Percentiles rank a stretch among this genome's conserved stretches.
phyloP scores from a whole-genome alignment of 306 rosid genomes.

The Arachis hypogaea region DNA sequence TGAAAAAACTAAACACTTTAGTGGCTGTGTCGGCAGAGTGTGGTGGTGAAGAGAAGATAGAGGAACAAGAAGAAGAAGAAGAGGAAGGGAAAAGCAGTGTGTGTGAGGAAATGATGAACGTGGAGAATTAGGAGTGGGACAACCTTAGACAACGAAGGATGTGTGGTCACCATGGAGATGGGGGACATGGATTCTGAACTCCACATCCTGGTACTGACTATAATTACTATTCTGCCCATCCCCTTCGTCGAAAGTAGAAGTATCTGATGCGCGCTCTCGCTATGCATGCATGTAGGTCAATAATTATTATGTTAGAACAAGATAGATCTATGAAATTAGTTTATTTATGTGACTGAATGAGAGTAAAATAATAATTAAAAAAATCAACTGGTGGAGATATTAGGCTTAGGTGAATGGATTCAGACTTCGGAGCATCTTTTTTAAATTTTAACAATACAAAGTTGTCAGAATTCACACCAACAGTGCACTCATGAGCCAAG shows the following conservation, averaged over 20 bases:
- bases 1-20: constrained; percentile 22
- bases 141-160: constrained; percentile 41
- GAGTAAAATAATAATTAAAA: no score
- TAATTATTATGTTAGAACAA: constrained; percentile 13
- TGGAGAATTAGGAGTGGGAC: constrained; percentile 45
- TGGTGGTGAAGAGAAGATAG: constrained; percentile 38
- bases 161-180: constrained; percentile 54
- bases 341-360: background rate
- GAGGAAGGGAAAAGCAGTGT: constrained; percentile 12
- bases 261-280: constrained; percentile 30
- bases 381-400: constrained; percentile 7
- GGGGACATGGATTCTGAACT: constrained; percentile 42
- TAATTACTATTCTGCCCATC: constrained; percentile 43
- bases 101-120: constrained; percentile 45
- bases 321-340: constrained; percentile 31
- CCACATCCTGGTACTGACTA: constrained; percentile 35
- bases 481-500: constrained; percentile 16
- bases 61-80: no score
- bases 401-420: constrained; percentile 17
- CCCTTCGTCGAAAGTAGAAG: background rate
- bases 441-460: constrained; percentile 5
- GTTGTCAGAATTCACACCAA: constrained; percentile 35
- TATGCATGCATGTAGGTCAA: constrained; percentile 31
- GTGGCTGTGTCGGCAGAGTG: constrained; percentile 33
- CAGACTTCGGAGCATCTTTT: background rate